Evolutionary conservation across 805 yeast genomes (phyloP), one percentile per base, ranked within the genome.

Genomic region (Monosporozyma solicola): DNA sequence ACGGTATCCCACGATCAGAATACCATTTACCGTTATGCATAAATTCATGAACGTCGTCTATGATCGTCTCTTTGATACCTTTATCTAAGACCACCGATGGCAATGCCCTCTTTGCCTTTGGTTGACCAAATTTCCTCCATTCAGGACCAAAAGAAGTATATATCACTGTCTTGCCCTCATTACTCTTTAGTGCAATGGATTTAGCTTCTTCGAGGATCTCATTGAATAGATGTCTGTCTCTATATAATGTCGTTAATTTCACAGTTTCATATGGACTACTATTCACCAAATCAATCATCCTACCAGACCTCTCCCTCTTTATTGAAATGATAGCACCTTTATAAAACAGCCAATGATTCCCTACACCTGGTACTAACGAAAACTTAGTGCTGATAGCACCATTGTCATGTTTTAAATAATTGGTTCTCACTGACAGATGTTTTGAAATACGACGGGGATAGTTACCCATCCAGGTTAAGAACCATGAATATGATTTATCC

Each of bases 61-160:
- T 64, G 24, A 94, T 80, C 9, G 66, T 59, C 54, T 85, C 87
- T 55, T 82, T 82, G 50, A 94, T 75, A 2, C 87, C 90, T 25
- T 76, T 68, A 67, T 90, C 98, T 51, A 94, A 72, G 27, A 94
- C 83, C 15, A 94, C 99, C 7, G 95, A 86, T 3, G 86, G 92
- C 41, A 92, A 71, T 29, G 85, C 70, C 60, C 99, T 76, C 70
- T 92, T 92, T 61, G 83, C 84, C 57, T 97, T 78, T 1, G 99
- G 98, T 65, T 84, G 91, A 2, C 99, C 99, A 73, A 94, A 94
- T 4, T 96, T 96, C 63, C 98, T 77, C 99, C 99, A 94, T 64
- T 94, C 99, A 31, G 96, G 96, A 0, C 98, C 99, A 88, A 94
- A 92, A 10, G 96, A 86, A 3, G 97, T 88, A 68, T 80, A 94